These are phyloP conservation scores for Haplosporangium sp. DNA, from an alignment of 371 early-diverging fungal genomes.

Conservation along the genomic window DNA sequence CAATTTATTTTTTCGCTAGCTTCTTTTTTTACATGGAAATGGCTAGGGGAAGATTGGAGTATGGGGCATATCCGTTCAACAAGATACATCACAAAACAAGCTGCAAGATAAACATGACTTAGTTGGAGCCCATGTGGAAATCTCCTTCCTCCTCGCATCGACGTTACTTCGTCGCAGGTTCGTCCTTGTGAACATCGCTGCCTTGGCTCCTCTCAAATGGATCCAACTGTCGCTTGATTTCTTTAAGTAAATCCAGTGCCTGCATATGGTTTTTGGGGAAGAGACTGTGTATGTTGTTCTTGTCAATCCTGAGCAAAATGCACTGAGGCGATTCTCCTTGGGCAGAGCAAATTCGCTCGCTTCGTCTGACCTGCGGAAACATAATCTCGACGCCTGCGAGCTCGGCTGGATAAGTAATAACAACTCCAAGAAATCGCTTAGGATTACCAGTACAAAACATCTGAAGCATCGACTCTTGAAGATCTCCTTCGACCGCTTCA, in stretches of 20 bases:
- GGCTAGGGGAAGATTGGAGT: too few relatives aligned
- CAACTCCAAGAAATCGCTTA: constrained; percentile 26
- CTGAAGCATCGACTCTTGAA: constrained; percentile 19
- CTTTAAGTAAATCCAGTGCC: constrained; percentile 18
- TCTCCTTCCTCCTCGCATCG: constrained; percentile 12
- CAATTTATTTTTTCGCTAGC: too few relatives aligned
- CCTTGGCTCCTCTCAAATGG: constrained; percentile 3
- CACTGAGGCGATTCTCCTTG: constrained; percentile 23
- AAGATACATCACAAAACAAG: background rate
- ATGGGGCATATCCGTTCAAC: too few relatives aligned
- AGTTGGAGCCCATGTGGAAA: constrained; percentile 9
- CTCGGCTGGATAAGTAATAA: constrained; percentile 27
- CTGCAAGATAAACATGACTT: constrained; percentile 4
- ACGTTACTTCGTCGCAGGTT: constrained; percentile 16
- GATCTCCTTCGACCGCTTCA: constrained; percentile 15
- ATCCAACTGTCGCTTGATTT: constrained; percentile 18
- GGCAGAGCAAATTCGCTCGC: constrained; percentile 5
- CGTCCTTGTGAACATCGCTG: constrained; percentile 10
- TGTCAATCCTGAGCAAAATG: constrained; percentile 29
- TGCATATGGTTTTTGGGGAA: constrained; percentile 17
- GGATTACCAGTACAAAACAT: constrained; percentile 19
- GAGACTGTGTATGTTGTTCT: constrained; percentile 23
- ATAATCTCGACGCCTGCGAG: constrained; percentile 11
- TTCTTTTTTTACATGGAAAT: too few relatives aligned
- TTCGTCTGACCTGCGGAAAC: constrained; percentile 16